Conservation (phyloP, 306 rosid species). For the Fagus sylvatica region DNA sequence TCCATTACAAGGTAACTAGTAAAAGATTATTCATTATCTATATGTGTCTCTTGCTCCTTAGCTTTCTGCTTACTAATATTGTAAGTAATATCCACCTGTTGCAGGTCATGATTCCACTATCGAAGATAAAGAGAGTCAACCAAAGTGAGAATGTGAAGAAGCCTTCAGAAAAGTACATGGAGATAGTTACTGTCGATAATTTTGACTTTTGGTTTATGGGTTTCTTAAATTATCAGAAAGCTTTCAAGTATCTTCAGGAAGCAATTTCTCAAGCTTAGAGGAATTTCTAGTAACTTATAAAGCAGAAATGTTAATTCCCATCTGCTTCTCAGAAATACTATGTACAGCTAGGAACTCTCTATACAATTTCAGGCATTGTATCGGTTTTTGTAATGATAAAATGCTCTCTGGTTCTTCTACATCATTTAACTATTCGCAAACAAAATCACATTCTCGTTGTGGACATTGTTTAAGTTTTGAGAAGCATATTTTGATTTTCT, state of each 20-base stretch:
- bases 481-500: not conserved
- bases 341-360: not conserved
- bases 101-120: conserved; percentile 53
- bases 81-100: not conserved
- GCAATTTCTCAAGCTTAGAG: conserved; percentile 34
- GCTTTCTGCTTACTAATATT: conserved; percentile 7
- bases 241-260: conserved; percentile 39
- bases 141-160: conserved; percentile 43
- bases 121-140: conserved; percentile 39
- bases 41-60: not conserved
- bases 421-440: not conserved
- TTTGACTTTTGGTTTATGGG: conserved; percentile 77
- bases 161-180: conserved; percentile 56
- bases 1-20: conserved; percentile 53
- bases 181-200: conserved; percentile 55
- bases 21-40: not conserved
- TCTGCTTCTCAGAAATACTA: not conserved
- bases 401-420: not conserved
- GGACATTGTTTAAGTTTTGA: not conserved
- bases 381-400: not conserved
- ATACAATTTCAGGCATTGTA: not conserved
- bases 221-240: conserved; percentile 50
- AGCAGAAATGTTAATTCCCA: not conserved
- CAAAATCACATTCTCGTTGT: not conserved
- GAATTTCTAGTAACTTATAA: not conserved